Conservation (phyloP, 139 green algal species). For the Chlorella vulgaris region DNA sequence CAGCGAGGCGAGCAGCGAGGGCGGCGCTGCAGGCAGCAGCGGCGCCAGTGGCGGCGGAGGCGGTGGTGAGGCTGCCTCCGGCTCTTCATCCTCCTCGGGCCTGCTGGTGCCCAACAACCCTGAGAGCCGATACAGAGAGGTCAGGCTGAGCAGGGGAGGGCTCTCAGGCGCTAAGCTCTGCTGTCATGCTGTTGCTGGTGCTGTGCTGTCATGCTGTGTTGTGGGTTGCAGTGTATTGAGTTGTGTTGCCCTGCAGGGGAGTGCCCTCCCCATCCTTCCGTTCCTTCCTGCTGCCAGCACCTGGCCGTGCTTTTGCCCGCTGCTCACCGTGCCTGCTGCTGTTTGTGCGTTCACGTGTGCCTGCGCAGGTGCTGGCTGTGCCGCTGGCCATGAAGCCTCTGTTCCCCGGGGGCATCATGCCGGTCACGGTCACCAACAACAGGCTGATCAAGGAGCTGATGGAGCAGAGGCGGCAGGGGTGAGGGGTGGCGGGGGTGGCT, state of each 20-base stretch:
- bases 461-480: slow-evolving; percentile 74
- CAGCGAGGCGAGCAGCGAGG: background rate
- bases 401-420: slow-evolving; percentile 87
- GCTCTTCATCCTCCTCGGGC: background rate
- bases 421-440: slow-evolving; percentile 79
- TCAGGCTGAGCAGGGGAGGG: background rate
- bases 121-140: slow-evolving; percentile 37
- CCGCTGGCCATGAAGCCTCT: slow-evolving; percentile 77
- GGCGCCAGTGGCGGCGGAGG: background rate
- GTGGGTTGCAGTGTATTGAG: background rate
- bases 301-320: too few relatives aligned
- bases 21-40: background rate
- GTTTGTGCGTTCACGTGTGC: too few relatives aligned
- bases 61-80: background rate
- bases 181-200: background rate
- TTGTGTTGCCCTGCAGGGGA: background rate
- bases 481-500: slow-evolving; percentile 3
- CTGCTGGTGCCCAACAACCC: slow-evolving; percentile 32
- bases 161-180: background rate
- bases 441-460: slow-evolving; percentile 84
- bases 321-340: too few relatives aligned
- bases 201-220: background rate
- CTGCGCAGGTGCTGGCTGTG: slow-evolving; percentile 73
- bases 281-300: too few relatives aligned
- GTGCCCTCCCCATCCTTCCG: too few relatives aligned